Evolutionary conservation across 164 flowering plant genomes (phyloP).

Genomic region (Chloranthus sessilifolius): DNA sequence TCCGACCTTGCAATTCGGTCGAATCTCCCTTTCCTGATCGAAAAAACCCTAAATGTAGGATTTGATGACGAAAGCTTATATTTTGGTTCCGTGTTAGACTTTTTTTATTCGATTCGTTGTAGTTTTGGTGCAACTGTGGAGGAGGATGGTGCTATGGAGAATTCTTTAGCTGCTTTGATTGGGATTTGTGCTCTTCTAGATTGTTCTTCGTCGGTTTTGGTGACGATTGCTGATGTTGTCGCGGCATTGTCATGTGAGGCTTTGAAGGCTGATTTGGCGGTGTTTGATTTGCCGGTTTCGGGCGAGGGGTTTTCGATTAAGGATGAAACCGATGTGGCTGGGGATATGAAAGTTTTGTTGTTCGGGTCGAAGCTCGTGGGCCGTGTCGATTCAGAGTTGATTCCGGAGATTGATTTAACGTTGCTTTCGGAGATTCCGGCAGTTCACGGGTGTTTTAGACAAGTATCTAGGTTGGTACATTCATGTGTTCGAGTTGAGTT

Average conservation of each 20-base stretch:
- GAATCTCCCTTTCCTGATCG: conserved; percentile 19
- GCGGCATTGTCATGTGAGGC: conserved; percentile 85
- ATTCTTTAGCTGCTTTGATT: conserved; percentile 19
- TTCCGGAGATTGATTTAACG: conserved; percentile 15
- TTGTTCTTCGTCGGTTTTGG: conserved; percentile 29
- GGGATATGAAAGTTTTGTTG: conserved; percentile 66
- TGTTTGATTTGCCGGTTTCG: conserved; percentile 45
- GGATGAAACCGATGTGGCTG: conserved; percentile 65
- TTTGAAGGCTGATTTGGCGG: conserved; percentile 33
- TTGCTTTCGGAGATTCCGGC: conserved; percentile 33
- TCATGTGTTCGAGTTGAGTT: conserved; percentile 38
- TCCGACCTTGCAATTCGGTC: conserved; percentile 25
- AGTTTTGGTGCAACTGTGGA: conserved; percentile 28
- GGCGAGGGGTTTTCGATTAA: conserved; percentile 65
- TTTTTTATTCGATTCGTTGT: conserved; percentile 10
- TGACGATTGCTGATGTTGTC: conserved; percentile 34
- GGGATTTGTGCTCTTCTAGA: conserved; percentile 62
- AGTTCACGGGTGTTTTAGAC: conserved; percentile 62
- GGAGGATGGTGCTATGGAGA: conserved; percentile 35
- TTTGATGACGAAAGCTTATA: neutral
- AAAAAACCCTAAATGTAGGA: conserved; percentile 21
- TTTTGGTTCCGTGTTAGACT: conserved; percentile 7
- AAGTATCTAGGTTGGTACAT: conserved; percentile 42
- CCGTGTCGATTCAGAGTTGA: conserved; percentile 21
- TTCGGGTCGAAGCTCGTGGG: conserved; percentile 68